Base-by-base conservation (phyloP, 83 land plant species). In the Picea mariana region DNA sequence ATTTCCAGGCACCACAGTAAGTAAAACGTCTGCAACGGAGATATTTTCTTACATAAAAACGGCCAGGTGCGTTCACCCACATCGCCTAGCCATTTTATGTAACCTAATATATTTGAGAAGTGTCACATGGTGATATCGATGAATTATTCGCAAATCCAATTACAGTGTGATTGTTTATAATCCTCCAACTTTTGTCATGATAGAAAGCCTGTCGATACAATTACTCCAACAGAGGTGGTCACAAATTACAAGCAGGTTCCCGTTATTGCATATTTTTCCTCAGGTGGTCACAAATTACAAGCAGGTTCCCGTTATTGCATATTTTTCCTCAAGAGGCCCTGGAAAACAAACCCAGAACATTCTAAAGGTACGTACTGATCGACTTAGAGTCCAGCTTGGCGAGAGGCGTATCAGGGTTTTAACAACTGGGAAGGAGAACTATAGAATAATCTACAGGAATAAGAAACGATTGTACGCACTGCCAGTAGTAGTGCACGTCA, bases 241-340 rank as follows among this genome's bases (percentile, higher is more conserved):
- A 64, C 62, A n/a, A 75, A 80, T 0, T 58, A 60, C 31, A 88
- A 79, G 79, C 95, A 93, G 11, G 92, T 93, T 47, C 95, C 95
- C 15, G 81, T 82, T 9, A 89, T 93, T 11, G 95, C 93, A 21
- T 85, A 71, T 61, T 94, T 94, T 78, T 92, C 95, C 6, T 88
- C 97, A 13, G 31, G 31, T 27, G 31, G 31, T 27, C 31, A 27
- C 31, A 27, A 27, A 27, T 27, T 27, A 27, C 31, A 27, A 27
- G 31, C 31, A 0, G 31, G 31, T 1, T 27, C 31, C 31, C 31
- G 31, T 27, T 27, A 1, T 27, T 27, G 31, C 31, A 27, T 27
- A 27, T 27, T 27, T 27, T 27, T 27, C 31, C 31, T 27, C 31
- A 27, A 84, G 92, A 66, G 97, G 97, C 16, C 97, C 97, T 23